Evolutionary conservation across 129 eudicot genomes (phyloP), one percentile per base, ranked within the genome.

Genomic region (Dittrichia graveolens): DNA sequence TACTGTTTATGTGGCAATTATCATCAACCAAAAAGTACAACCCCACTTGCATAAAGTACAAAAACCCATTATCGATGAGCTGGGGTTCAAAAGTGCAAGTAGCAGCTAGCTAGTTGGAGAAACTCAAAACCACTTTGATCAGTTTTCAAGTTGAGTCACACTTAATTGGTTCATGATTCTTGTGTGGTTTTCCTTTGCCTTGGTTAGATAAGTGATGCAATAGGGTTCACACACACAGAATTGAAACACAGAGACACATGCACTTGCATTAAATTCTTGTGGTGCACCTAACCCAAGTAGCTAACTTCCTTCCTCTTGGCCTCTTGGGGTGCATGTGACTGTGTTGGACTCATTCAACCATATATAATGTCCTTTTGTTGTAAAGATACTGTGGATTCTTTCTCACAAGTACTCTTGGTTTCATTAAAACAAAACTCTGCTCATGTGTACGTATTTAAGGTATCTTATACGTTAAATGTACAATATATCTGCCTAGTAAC

Each of bases 151-250:
- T 64, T 65, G 66, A 47, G 16, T 69, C 65, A 69, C 54, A 69
- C 54, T 58, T 6, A 65, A 52, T 39, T 47, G 71, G 52, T 62
- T 37, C 61, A 58, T 75, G 73, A 43, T 35, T 38, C 39, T 81
- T 87, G 86, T 87, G 88, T 81, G 88, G 92, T 69, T 82, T 80
- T 75, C 76, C 69, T 78, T 86, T 57, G 69, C 48, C 64, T 73
- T 75, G 72, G 50, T 58, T 80, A 78, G 84, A 84, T 79, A 87
- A 82, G 84, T 72, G 73, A 76, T 78, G 67, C 62, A 43, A 62
- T 60, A 61, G 71, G 80, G 73, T 68, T 81, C 85, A 77, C 72
- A 77, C 57, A 71, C 66, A 40, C 58, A 7, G 31, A 19, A n/a
- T n/a, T n/a, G n/a, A 8, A 35, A 18, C 54, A 67, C 62, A 76